Evolutionary conservation across 768 basidiomycete genomes (phyloP).

Genomic region (Suillus luteus): DNA sequence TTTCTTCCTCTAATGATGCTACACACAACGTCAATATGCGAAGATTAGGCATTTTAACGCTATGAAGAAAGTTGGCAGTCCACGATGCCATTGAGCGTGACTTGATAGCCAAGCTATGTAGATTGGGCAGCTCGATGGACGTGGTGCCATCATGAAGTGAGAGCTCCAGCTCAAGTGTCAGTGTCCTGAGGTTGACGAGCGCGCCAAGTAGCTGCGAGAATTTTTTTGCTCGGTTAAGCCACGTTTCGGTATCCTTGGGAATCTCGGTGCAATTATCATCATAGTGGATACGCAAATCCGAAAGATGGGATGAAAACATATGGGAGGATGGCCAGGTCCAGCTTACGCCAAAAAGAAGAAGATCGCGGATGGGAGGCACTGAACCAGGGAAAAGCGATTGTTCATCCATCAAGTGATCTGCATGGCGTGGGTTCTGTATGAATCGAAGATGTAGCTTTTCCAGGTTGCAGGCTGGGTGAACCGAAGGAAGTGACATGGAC

Average conservation of each 20-base stretch:
- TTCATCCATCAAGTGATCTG: too few species aligned
- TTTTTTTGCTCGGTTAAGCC: neutral
- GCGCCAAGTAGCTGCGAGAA: neutral
- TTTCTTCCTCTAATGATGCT: neutral
- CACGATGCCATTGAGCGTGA: neutral
- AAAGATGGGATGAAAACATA: constrained; percentile 14
- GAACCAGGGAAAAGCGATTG: neutral
- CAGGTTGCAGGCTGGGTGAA: neutral
- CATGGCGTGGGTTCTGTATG: neutral
- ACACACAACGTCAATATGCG: neutral
- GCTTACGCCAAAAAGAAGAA: neutral
- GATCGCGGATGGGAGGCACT: neutral
- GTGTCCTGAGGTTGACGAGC: neutral
- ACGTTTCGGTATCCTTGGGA: neutral
- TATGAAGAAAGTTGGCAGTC: neutral
- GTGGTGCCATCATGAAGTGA: neutral
- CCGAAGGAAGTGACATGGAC: neutral
- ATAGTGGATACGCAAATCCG: constrained; percentile 7
- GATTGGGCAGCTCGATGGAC: neutral
- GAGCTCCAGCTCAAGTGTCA: neutral
- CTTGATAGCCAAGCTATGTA: neutral
- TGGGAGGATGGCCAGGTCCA: neutral
- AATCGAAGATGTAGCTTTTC: neutral
- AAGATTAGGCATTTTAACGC: neutral
- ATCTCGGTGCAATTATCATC: neutral